Evolutionary conservation across 1,284 basidiomycete species (phyloP).

Genomic region (Ganoderma lucidum): DNA sequence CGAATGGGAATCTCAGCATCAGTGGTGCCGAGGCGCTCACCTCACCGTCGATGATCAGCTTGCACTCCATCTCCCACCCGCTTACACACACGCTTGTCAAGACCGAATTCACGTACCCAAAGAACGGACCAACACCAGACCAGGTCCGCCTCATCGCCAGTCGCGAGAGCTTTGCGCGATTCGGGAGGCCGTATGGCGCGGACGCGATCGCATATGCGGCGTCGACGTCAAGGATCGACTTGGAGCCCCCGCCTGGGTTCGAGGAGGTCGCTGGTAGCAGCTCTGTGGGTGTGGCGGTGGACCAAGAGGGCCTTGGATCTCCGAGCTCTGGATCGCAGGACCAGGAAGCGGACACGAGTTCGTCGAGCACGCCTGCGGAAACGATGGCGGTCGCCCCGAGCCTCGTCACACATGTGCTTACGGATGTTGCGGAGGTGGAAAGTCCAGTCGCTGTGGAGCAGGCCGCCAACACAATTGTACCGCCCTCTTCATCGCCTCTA

Average conservation of each 20-base stretch:
- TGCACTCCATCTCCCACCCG: constrained; percentile 58
- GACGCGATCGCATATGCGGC: constrained; percentile 54
- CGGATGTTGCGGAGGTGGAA: constrained; percentile 11
- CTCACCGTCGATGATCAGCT: constrained; percentile 53
- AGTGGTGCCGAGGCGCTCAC: constrained; percentile 36
- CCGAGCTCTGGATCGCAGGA: constrained; percentile 12
- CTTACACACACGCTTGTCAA: constrained; percentile 57
- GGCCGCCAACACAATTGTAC: neutral
- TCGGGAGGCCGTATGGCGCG: constrained; percentile 59
- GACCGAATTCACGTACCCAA: constrained; percentile 58
- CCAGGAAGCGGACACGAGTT: constrained; percentile 6
- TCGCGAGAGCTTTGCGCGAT: constrained; percentile 53
- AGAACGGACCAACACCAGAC: constrained; percentile 58
- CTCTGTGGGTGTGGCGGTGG: constrained; percentile 4
- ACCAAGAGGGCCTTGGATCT: neutral
- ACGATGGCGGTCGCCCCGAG: neutral
- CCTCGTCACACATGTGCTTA: constrained; percentile 1
- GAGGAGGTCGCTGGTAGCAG: constrained; percentile 38
- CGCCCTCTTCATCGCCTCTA: neutral
- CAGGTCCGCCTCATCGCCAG: constrained; percentile 59
- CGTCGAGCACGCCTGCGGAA: neutral
- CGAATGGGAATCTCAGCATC: constrained; percentile 37
- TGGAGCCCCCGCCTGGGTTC: constrained; percentile 48
- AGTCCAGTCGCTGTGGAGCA: constrained; percentile 12
- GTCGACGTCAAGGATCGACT: constrained; percentile 43